phyloP scores from a whole-genome alignment of 2,329 filamentous ascomycete genomes.

The Cercospora berteroae region DNA sequence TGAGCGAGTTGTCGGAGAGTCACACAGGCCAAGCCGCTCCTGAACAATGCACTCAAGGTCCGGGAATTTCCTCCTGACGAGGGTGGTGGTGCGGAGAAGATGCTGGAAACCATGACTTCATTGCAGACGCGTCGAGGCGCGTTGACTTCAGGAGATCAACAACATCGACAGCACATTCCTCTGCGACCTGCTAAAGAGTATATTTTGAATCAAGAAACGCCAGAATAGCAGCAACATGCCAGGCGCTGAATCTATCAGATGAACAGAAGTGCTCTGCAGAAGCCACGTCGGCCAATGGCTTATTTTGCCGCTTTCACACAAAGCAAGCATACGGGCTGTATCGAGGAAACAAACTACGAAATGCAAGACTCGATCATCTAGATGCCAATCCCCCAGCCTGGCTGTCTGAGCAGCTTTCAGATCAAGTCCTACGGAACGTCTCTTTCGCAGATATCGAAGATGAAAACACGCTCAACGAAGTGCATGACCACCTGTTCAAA shows the following conservation, averaged over 20 bases:
- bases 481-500: constrained; percentile 46
- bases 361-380: background rate
- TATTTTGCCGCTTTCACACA: background rate
- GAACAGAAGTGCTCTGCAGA: background rate
- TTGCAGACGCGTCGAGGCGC: background rate
- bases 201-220: background rate
- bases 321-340: background rate
- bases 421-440: background rate
- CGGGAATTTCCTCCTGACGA: background rate
- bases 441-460: constrained; percentile 20
- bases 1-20: too few species aligned
- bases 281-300: background rate
- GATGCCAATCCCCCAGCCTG: background rate
- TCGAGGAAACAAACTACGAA: background rate
- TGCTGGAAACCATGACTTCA: background rate
- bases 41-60: too few species aligned
- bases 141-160: constrained; percentile 21
- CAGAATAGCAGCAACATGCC: background rate
- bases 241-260: background rate
- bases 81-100: background rate
- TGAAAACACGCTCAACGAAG: constrained; percentile 39
- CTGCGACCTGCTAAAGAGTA: constrained; percentile 30
- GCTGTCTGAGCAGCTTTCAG: background rate
- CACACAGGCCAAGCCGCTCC: too few species aligned
- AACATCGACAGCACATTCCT: constrained; percentile 39